These are phyloP conservation scores for Fusarium floridanum DNA, from an alignment of 2,329 filamentous ascomycete species.

Conservation along the genomic window DNA sequence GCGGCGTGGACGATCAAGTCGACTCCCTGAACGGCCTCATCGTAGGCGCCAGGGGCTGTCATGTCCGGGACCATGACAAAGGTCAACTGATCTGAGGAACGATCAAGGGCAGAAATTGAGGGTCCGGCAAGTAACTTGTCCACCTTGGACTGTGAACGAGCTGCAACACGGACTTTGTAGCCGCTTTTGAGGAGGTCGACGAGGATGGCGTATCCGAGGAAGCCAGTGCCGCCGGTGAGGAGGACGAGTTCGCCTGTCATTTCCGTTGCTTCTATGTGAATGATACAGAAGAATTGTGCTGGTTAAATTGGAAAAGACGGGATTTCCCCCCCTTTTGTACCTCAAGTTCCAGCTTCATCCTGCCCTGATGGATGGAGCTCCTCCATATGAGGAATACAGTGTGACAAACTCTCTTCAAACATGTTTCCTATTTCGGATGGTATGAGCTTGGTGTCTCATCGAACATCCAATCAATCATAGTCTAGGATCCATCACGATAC, in stretches of 20 bases:
- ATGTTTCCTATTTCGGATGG: neutral
- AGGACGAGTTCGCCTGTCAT: neutral
- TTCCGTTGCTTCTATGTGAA: neutral
- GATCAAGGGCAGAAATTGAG: neutral
- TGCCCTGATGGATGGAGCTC: fast-evolving
- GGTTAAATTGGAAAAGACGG: fast-evolving
- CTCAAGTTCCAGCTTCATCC: neutral
- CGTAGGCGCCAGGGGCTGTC: neutral
- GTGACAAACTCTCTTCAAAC: neutral
- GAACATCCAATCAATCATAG: neutral
- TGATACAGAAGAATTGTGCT: neutral
- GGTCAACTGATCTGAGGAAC: neutral
- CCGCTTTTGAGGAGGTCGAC: neutral
- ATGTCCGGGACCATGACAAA: neutral
- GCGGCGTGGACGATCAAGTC: neutral
- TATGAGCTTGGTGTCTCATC: neutral
- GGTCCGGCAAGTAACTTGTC: neutral
- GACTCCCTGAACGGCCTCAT: neutral
- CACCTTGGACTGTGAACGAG: neutral
- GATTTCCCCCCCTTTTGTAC: neutral
- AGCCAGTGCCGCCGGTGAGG: neutral
- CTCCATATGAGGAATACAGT: neutral
- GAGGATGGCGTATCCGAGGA: neutral
- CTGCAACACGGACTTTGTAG: neutral
- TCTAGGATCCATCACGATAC: too few relatives aligned